Evolutionary conservation across 2,329 filamentous ascomycete genomes (phyloP), one percentile per base, ranked within the genome.

Genomic region (Helminthosporium solani): DNA sequence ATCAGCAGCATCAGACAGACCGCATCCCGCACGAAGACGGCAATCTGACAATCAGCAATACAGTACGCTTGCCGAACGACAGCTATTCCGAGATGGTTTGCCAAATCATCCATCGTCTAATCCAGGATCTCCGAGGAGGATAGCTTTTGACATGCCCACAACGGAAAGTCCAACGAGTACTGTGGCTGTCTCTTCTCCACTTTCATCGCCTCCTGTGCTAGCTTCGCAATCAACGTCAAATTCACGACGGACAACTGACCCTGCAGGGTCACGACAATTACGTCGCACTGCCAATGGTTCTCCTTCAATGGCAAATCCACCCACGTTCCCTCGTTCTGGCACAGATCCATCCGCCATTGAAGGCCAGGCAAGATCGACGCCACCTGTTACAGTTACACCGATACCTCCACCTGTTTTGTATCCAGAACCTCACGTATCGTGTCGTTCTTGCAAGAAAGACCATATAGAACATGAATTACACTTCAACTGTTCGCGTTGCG

Each of bases 381-480:
- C 46, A 15, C 28, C 46, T 19, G n/a, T 35, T 27, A 44, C 57
- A 12, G 33, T 57, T 7, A 40, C 47, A 12, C 20, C 54, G 8
- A 38, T 42, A 25, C 15, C 37, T 33, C 34, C 51, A 7, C 65
- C 66, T 4, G 58, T 57, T 2, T 71, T 82, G 1, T 88, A 81
- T 52, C 68, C 75, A 1, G 89, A 95, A 61, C 89, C 90, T 1
- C 83, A 82, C 1, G 81, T 95, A 40, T 77, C 76, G 7, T 96
- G 92, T 66, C 80, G 83, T 30, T 76, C 81, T 8, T 97, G 92
- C 66, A 73, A 76, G 16, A 86, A 80, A 52, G 61, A 75, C 5
- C 81, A 90, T 49, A 91, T 96, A 30, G 86, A 96, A 64, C 90
- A 95, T 57, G 83, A 89, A 7, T 73, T 96, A 2, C 89, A 96